Evolutionary conservation across 2,329 filamentous ascomycete genomes (phyloP).

Genomic region (Aspergillus arachidicola): DNA sequence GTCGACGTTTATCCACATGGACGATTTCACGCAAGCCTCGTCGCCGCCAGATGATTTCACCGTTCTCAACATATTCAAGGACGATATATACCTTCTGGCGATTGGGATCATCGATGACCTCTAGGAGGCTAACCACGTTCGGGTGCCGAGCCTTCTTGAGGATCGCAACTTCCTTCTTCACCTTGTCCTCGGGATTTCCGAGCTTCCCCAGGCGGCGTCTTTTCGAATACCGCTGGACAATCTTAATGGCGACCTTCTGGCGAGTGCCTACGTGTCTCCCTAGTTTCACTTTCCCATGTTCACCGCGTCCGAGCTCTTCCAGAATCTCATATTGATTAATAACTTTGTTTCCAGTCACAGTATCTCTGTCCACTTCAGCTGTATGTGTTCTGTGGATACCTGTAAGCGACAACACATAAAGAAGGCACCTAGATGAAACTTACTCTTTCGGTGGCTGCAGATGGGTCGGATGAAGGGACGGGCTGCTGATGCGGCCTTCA

Average conservation of each 20-base stretch:
- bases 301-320: conserved; percentile 90
- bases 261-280: conserved; percentile 76
- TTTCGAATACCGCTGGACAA: conserved; percentile 94
- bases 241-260: conserved; percentile 93
- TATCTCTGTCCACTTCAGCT: conserved; percentile 86
- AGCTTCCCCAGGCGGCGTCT: conserved; percentile 81
- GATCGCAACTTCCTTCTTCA: conserved; percentile 95
- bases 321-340: conserved; percentile 99
- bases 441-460: conserved; percentile 76
- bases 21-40: conserved; percentile 84
- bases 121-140: conserved; percentile 93
- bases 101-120: conserved; percentile 96
- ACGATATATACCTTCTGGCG: conserved; percentile 98
- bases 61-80: conserved; percentile 89
- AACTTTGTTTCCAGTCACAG: conserved; percentile 85
- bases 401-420: not conserved
- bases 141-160: conserved; percentile 96
- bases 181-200: conserved; percentile 69
- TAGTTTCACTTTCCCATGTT: conserved; percentile 97
- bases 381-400: conserved; percentile 70
- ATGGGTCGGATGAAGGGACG: conserved; percentile 71
- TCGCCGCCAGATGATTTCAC: conserved; percentile 92
- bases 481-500: conserved; percentile 52
- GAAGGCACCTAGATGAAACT: conserved; percentile 36
- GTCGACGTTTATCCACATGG: conserved; percentile 75